Percentiles rank a stretch among this genome's conserved stretches.
These are phyloP conservation scores for Escovopsis sp. DNA, from an alignment of 2,329 filamentous ascomycete genomes.

Conservation along the genomic window DNA sequence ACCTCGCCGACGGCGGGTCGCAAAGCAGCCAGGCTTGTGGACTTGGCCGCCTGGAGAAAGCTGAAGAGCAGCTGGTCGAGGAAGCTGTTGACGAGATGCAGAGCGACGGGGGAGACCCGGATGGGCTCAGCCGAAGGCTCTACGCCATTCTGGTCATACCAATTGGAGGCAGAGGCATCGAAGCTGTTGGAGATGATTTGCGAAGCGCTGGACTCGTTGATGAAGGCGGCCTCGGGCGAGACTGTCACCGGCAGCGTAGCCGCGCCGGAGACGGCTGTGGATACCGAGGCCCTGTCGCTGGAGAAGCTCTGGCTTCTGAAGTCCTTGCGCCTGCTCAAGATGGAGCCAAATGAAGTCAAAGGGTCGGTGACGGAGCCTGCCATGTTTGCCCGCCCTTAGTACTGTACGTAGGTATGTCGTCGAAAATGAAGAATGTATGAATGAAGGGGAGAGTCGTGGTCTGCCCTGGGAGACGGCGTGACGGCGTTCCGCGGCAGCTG, in stretches of 20 bases:
- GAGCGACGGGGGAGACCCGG: constrained; percentile 54
- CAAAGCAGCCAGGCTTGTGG: constrained; percentile 59
- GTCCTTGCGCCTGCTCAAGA: constrained; percentile 20
- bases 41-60: constrained; percentile 65
- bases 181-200: constrained; percentile 86
- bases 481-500: too few species aligned
- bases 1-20: constrained; percentile 75
- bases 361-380: constrained; percentile 12
- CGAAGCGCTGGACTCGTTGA: constrained; percentile 73
- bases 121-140: constrained; percentile 53
- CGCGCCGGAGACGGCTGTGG: constrained; percentile 37
- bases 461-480: too few species aligned
- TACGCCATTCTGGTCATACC: constrained; percentile 53
- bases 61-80: constrained; percentile 88
- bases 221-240: constrained; percentile 69
- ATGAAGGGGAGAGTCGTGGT: neutral
- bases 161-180: constrained; percentile 54
- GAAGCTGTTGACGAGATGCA: constrained; percentile 76
- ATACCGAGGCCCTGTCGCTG: constrained; percentile 48
- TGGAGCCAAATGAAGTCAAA: constrained; percentile 18
- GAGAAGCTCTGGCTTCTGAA: constrained; percentile 50
- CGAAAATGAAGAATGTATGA: neutral
- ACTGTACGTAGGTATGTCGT: neutral
- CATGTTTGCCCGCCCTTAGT: constrained; percentile 8
- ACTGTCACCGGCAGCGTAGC: constrained; percentile 52